Evolutionary conservation across 208 protist species (phyloP).

Genomic region (Leishmania tarentolae): DNA sequence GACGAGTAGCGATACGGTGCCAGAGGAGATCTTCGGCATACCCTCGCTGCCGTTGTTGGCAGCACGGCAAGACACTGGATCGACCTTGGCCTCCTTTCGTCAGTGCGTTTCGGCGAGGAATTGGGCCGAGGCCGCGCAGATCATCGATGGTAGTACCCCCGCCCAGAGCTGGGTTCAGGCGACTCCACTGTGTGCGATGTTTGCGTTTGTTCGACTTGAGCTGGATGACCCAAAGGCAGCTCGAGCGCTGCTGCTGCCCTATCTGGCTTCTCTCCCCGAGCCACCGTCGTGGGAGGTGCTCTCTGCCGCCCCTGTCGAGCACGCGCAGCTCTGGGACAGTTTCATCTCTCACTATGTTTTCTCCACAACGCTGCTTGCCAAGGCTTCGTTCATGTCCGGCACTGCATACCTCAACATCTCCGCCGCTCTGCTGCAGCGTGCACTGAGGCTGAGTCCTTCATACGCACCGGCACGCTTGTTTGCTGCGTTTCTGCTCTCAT

Average conservation of each 20-base stretch:
- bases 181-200: constrained; percentile 62
- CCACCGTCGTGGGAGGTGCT: constrained; percentile 25
- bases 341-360: constrained; percentile 72
- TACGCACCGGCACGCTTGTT: constrained; percentile 68
- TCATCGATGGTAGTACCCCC: constrained; percentile 2
- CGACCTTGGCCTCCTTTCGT: constrained; percentile 45
- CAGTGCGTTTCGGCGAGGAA: constrained; percentile 30
- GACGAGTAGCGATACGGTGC: not conserved
- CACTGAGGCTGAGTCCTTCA: constrained; percentile 47
- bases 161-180: constrained; percentile 8
- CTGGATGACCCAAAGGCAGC: constrained; percentile 48
- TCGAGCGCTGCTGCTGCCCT: constrained; percentile 59
- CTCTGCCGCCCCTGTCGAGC: constrained; percentile 6
- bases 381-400: constrained; percentile 79
- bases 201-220: constrained; percentile 66
- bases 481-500: constrained; percentile 62
- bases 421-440: constrained; percentile 65
- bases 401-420: constrained; percentile 73
- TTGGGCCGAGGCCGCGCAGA: constrained; percentile 39
- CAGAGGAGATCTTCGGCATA: not conserved
- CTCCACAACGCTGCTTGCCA: constrained; percentile 63
- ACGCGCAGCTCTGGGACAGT: constrained; percentile 40
- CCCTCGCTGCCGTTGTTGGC: not conserved
- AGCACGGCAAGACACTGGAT: constrained; percentile 3
- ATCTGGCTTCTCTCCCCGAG: constrained; percentile 63